A percentile compares a stretch with the other conserved stretches of the same genome.
These are phyloP conservation scores for Aegle marmelos DNA, from an alignment of 345 rosid genomes.

Conservation along the genomic window DNA sequence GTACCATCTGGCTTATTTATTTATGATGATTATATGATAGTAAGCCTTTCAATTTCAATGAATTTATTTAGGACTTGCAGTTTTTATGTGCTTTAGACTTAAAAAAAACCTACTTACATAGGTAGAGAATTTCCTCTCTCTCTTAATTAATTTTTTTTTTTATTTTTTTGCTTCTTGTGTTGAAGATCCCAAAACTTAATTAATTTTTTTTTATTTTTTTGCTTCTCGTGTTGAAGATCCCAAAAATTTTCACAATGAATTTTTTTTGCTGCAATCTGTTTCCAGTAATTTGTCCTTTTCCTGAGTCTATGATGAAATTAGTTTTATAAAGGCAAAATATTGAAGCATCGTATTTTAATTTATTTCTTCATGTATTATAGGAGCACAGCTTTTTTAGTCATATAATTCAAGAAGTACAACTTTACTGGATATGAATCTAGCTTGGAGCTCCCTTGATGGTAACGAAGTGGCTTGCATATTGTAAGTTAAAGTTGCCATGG, in stretches of 20 bases:
- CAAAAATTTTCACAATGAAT: background rate
- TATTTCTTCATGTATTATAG: background rate
- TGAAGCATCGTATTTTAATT: background rate
- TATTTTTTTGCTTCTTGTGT: background rate
- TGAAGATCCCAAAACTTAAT: background rate
- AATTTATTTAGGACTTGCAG: background rate
- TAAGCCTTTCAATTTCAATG: background rate
- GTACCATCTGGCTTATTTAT: background rate
- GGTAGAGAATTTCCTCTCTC: background rate
- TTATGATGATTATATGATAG: background rate
- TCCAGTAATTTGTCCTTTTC: background rate
- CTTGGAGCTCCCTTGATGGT: background rate
- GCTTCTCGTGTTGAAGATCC: background rate
- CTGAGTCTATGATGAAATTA: background rate
- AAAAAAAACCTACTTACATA: background rate
- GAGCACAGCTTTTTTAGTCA: too few species aligned
- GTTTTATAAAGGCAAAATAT: background rate
- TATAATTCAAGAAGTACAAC: background rate
- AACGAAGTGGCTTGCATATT: too few species aligned
- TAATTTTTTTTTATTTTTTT: background rate
- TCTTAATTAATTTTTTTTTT: too few species aligned
- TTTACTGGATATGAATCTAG: background rate
- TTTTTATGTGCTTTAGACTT: background rate
- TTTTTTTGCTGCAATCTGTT: background rate
- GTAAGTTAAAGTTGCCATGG: background rate